These are phyloP conservation scores for Xylariaceae sp. DNA, from an alignment of 2,329 filamentous ascomycete genomes.

Conservation along the genomic window DNA sequence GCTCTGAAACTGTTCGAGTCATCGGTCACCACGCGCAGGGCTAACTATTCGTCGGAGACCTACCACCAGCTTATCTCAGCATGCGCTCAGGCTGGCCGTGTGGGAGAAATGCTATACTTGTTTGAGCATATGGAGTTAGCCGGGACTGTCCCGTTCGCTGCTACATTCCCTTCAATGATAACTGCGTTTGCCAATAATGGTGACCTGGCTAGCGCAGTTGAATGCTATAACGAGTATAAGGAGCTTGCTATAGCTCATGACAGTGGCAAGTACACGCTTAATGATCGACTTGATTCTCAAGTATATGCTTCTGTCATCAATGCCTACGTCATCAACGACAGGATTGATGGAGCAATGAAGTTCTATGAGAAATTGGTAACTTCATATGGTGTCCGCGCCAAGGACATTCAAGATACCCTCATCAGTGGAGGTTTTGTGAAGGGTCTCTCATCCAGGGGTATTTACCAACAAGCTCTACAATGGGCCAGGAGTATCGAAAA, in stretches of 20 bases:
- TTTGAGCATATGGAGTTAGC: slow-evolving; percentile 90
- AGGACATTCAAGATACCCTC: slow-evolving; percentile 73
- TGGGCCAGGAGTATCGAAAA: slow-evolving; percentile 71
- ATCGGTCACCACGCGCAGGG: slow-evolving; percentile 68
- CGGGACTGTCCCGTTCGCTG: slow-evolving; percentile 74
- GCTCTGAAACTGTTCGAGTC: slow-evolving; percentile 85
- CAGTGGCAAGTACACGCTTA: slow-evolving; percentile 69
- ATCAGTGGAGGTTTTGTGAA: slow-evolving; percentile 79
- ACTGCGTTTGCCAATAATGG: slow-evolving; percentile 84
- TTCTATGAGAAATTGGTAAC: slow-evolving; percentile 83
- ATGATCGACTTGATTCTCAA: slow-evolving; percentile 77
- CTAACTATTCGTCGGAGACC: slow-evolving; percentile 77
- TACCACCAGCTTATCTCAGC: slow-evolving; percentile 87
- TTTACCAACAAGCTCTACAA: slow-evolving; percentile 74
- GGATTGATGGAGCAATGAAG: slow-evolving; percentile 79
- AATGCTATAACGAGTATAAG: slow-evolving; percentile 96
- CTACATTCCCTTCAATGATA: slow-evolving; percentile 92
- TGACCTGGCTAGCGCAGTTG: slow-evolving; percentile 85
- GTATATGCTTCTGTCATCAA: slow-evolving; percentile 93
- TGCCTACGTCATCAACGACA: slow-evolving; percentile 83
- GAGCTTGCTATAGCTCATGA: slow-evolving; percentile 85
- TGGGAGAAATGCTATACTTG: slow-evolving; percentile 87
- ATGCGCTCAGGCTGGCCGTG: slow-evolving; percentile 79
- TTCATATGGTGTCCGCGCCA: slow-evolving; percentile 62
- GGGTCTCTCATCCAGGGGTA: slow-evolving; percentile 72